Evolutionary conservation across 2,329 filamentous ascomycete species (phyloP), one percentile per base, ranked within the genome.

Genomic region (Mollisia scopiformis): DNA sequence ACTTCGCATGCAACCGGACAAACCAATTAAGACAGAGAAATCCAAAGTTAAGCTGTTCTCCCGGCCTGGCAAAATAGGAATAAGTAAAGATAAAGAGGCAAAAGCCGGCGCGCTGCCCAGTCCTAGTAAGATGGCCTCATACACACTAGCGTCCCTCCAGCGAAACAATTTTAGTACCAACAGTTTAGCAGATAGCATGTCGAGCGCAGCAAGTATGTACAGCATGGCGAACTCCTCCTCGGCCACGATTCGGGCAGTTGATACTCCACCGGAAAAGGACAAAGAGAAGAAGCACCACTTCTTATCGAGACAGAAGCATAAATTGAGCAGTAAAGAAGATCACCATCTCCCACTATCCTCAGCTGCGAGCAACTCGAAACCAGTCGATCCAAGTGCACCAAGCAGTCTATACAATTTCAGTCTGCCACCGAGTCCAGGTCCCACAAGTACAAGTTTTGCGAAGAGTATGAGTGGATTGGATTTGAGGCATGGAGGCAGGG

Each of bases 381-480:
- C 90, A 1, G 89, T 88, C 6, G 90, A 93, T 68, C 90, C 90
- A 0, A 88, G 80, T 70, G 89, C 89, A 2, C 89, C 91, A 0
- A 89, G 86, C 67, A 91, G 89, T 57, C 76, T 94, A 4, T 94
- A 94, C 78, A 92, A 87, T 63, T 93, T 94, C 75, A 90, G 87
- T 59, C 76, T 91, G 1, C 90, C 90, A 1, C 83, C 88, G 7
- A 92, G 88, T 62, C 90, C 91, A 1, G 88, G 84, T 0, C 86
- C 88, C 14, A 83, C 82, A 54, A 83, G 81, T 55, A 83, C 82
- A 27, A 80, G 84, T 31, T 96, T 98, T 73, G 83, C 88, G 37
- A 96, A 95, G 76, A 90, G 89, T 2, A 90, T 95, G 71, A 94
- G 90, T 61, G 90, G 90, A 0, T 79, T 94, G 46, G 91, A 94